Evolutionary conservation across 345 rosid species (phyloP).

Genomic region (Noccaea caerulescens): DNA sequence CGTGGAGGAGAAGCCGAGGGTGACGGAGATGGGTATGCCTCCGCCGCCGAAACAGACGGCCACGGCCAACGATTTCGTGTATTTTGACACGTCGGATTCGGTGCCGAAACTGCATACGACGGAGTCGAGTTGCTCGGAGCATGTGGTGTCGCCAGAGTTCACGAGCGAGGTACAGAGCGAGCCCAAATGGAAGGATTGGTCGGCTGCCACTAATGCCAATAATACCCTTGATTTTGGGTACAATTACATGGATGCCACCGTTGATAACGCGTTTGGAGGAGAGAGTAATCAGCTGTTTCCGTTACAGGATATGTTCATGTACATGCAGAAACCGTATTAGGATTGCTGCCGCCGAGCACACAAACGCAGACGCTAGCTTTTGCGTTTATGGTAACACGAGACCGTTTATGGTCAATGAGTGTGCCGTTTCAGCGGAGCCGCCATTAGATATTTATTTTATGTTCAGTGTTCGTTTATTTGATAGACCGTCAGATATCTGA

Average conservation of each 20-base stretch:
- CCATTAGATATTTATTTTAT: conserved; percentile 13
- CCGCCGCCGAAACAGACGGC: conserved; percentile 32
- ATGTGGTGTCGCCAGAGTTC: conserved; percentile 90
- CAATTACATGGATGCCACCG: conserved; percentile 57
- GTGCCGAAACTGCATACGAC: conserved; percentile 82
- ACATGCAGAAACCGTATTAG: conserved; percentile 50
- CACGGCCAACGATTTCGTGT: conserved; percentile 39
- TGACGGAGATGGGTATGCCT: conserved; percentile 36
- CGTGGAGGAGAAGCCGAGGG: conserved; percentile 37
- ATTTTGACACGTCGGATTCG: conserved; percentile 82
- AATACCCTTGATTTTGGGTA: conserved; percentile 49
- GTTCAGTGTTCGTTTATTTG: conserved; percentile 24
- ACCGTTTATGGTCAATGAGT: conserved; percentile 44
- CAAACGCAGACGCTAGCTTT: conserved; percentile 7
- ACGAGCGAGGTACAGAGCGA: conserved; percentile 94
- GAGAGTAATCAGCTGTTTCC: conserved; percentile 47
- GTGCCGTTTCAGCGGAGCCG: conserved; percentile 37
- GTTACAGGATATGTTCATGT: conserved; percentile 83
- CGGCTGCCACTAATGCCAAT: conserved; percentile 27
- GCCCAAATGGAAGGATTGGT: conserved; percentile 68
- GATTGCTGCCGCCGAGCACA: neutral
- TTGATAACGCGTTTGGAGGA: conserved; percentile 47
- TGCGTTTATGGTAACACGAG: conserved; percentile 44
- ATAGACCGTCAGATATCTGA: conserved; percentile 31
- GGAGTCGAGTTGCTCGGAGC: conserved; percentile 97